Evolutionary conservation across 495 filamentous ascomycete species (phyloP).

Genomic region (Penicillium bialowiezense): DNA sequence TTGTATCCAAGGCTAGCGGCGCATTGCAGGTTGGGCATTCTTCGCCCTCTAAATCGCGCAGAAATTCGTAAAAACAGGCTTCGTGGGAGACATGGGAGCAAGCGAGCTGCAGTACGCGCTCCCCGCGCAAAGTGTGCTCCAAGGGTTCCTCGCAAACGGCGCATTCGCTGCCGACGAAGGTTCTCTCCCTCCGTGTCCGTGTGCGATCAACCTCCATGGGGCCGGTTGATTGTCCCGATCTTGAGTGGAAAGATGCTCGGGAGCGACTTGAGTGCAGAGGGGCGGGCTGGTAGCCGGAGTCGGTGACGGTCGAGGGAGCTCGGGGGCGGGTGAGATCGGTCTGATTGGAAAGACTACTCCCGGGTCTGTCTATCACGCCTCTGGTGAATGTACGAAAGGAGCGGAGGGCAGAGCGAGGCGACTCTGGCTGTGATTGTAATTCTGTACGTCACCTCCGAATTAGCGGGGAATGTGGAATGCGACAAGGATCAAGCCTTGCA

Average conservation of each 20-base stretch:
- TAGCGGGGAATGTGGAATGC: constrained; percentile 18
- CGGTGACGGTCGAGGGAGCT: constrained; percentile 26
- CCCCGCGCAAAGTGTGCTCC: constrained; percentile 92
- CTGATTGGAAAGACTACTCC: constrained; percentile 27
- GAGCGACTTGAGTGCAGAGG: constrained; percentile 32
- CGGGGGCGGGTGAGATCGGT: constrained; percentile 25
- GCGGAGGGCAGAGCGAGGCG: constrained; percentile 34
- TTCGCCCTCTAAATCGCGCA: constrained; percentile 91
- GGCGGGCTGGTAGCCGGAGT: constrained; percentile 17
- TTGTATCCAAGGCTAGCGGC: constrained; percentile 89
- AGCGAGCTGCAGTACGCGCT: constrained; percentile 93
- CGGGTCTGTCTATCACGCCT: constrained; percentile 27
- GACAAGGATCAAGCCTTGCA: constrained; percentile 3
- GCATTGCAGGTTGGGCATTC: constrained; percentile 94
- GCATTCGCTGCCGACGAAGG: constrained; percentile 92
- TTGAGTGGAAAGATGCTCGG: constrained; percentile 45
- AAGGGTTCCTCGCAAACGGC: constrained; percentile 96
- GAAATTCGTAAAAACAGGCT: constrained; percentile 98
- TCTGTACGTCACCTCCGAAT: constrained; percentile 26
- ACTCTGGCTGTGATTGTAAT: constrained; percentile 30
- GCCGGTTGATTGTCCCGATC: constrained; percentile 63
- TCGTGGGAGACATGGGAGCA: constrained; percentile 96
- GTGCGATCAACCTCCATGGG: constrained; percentile 75
- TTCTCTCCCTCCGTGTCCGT: constrained; percentile 83
- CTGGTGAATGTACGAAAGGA: constrained; percentile 33